phyloP scores from a whole-genome alignment of 345 rosid genomes.

The Eucalyptus urophylla region DNA sequence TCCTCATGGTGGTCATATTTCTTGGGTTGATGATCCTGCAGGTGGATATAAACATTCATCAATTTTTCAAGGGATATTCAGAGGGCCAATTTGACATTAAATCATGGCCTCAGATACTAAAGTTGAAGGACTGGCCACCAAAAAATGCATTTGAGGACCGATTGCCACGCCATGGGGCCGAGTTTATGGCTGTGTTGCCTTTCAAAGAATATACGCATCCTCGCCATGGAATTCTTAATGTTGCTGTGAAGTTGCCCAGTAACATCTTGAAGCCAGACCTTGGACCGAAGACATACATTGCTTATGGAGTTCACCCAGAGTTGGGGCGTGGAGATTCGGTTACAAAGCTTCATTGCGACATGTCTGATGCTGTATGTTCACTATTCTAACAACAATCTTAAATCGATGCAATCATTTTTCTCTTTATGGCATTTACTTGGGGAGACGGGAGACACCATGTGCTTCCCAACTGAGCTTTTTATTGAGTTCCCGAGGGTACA shows the following conservation, averaged over 20 bases:
- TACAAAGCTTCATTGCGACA: conserved; percentile 61
- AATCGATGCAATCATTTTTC: background rate
- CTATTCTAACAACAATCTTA: background rate
- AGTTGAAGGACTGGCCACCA: conserved; percentile 60
- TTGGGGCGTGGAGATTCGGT: conserved; percentile 63
- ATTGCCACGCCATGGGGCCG: conserved; percentile 39
- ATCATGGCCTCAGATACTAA: conserved; percentile 34
- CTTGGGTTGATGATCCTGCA: background rate
- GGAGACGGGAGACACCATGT: background rate
- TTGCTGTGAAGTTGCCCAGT: conserved; percentile 22
- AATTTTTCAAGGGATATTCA: conserved; percentile 31
- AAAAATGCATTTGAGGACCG: conserved; percentile 22
- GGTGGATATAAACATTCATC: conserved; percentile 37
- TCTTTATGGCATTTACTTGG: background rate
- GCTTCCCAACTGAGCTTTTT: background rate
- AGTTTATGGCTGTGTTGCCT: conserved; percentile 28
- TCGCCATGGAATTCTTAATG: conserved; percentile 21
- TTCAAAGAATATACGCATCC: conserved; percentile 43
- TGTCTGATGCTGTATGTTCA: conserved; percentile 54
- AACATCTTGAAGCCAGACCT: conserved; percentile 31
- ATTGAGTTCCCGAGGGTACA: background rate
- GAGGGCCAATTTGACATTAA: background rate
- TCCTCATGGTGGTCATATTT: background rate
- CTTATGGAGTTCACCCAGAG: conserved; percentile 39
- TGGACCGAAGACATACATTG: conserved; percentile 51